phyloP scores from a whole-genome alignment of 768 basidiomycete genomes.

The Boletus patriciae region DNA sequence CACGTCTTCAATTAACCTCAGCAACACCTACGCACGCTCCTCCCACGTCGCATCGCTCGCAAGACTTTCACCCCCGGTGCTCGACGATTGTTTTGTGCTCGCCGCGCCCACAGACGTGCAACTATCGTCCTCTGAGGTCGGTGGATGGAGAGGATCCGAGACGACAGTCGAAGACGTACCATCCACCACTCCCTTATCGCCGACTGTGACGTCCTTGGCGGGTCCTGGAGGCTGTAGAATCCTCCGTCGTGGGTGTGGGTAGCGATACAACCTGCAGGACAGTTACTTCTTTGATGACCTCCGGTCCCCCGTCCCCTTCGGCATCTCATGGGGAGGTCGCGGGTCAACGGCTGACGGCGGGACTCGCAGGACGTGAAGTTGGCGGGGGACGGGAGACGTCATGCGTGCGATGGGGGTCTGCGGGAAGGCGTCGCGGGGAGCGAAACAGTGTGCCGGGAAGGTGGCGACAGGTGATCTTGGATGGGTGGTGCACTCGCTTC shows the following conservation, averaged over 20 bases:
- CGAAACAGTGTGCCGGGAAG: slow-evolving; percentile 23
- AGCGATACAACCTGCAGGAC: not conserved
- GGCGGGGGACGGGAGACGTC: slow-evolving; percentile 30
- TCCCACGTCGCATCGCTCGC: slow-evolving; percentile 87
- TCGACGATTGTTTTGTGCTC: slow-evolving; percentile 28
- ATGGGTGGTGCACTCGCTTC: slow-evolving; percentile 5
- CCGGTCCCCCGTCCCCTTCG: not conserved
- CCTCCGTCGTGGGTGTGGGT: not conserved
- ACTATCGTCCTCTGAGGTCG: not conserved
- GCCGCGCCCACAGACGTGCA: slow-evolving; percentile 5
- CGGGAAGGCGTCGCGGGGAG: slow-evolving; percentile 27
- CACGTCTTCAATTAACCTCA: no score
- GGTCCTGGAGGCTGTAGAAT: not conserved
- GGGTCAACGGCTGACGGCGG: slow-evolving; percentile 24
- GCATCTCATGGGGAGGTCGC: slow-evolving; percentile 8
- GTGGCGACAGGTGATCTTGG: slow-evolving; percentile 10
- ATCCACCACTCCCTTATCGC: not conserved
- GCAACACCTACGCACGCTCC: slow-evolving; percentile 76
- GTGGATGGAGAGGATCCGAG: not conserved
- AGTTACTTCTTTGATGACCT: not conserved
- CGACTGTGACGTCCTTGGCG: not conserved
- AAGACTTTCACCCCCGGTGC: slow-evolving; percentile 35
- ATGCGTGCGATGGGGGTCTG: slow-evolving; percentile 27
- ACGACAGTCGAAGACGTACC: not conserved
- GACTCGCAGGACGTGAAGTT: slow-evolving; percentile 32